Conservation (phyloP, 768 basidiomycete genomes). For the Xerocomus brunneocitrinus region DNA sequence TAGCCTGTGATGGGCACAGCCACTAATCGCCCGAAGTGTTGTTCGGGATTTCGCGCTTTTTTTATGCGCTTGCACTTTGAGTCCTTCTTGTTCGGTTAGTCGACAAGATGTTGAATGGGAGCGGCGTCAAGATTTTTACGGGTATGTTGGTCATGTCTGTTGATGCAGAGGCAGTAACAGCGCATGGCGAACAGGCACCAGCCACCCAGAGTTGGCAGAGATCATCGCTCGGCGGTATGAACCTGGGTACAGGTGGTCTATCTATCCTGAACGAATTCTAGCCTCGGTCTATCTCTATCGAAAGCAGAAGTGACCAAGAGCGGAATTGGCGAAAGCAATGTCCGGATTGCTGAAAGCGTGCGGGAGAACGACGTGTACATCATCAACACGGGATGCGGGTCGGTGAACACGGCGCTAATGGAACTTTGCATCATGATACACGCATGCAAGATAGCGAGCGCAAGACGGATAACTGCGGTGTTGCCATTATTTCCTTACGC, state of each 20-base stretch:
- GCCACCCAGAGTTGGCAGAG: slow-evolving; percentile 93
- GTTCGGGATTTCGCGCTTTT: slow-evolving; percentile 12
- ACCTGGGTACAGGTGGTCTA: slow-evolving; percentile 8
- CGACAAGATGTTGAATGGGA: slow-evolving; percentile 48
- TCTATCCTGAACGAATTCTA: slow-evolving; percentile 35
- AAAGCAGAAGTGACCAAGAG: slow-evolving; percentile 85
- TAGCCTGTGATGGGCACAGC: slow-evolving; percentile 13
- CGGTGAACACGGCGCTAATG: slow-evolving; percentile 93
- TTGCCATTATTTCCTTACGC: slow-evolving; percentile 96
- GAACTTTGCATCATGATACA: slow-evolving; percentile 99
- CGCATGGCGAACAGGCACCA: slow-evolving; percentile 60
- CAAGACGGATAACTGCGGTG: slow-evolving; percentile 97
- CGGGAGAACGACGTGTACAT: slow-evolving; percentile 99
- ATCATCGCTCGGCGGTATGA: slow-evolving; percentile 85
- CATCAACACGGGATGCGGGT: slow-evolving; percentile 85
- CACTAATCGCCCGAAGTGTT: slow-evolving; percentile 11
- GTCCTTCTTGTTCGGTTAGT: slow-evolving; percentile 9
- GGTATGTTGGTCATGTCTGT: slow-evolving; percentile 34
- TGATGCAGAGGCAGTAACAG: not conserved
- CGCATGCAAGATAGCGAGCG: slow-evolving; percentile 99
- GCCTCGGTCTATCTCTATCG: slow-evolving; percentile 85
- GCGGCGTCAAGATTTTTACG: slow-evolving; percentile 56
- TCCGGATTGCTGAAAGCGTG: slow-evolving; percentile 91
- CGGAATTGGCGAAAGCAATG: slow-evolving; percentile 86
- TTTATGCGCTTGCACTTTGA: not conserved